Evolutionary conservation across 192 early-diverging fungal genomes (phyloP), one percentile per base, ranked within the genome.

Genomic region (Dissophora ornata): DNA sequence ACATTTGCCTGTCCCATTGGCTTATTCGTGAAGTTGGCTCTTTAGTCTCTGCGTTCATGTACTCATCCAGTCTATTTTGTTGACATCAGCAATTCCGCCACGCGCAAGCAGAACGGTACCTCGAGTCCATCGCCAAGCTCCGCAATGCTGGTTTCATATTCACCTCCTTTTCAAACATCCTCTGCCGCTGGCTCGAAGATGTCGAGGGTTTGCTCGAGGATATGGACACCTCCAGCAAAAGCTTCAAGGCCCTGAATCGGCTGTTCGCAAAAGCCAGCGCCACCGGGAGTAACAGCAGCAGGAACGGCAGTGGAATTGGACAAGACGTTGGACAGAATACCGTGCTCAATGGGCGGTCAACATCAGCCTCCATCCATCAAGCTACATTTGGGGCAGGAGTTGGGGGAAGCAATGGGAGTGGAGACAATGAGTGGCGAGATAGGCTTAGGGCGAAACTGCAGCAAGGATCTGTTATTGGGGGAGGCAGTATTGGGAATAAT

Each of bases 131-230:
- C n/a, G 64, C 78, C 7, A 87, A 84, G 59, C 59, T 85, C 8
- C 80, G 77, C 11, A 59, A 67, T n/a, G 46, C 65, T 10, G 86
- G 82, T 2, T 57, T 85, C 12, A 46, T 83, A 12, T 85, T 87
- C 38, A 61, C 66, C 19, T 55, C 57, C 0, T 80, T 83, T 25
- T 68, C 85, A 22, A 40, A 48, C 16, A 59, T 87, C 12, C 56
- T 87, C 10, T 65, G 75, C 32, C 62, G 41, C 12, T 87, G 86
- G 86, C 59, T 87, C 16, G 71, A 80, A 42, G 54, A 80, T 1
- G 69, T 81, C 8, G 60, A 80, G 34, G 52, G 42, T 8, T 49
- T 70, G 36, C 67, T 82, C 25, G 65, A 63, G 1, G 70, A 59
- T 25, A 41, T 62, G 59, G 59, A 77, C 26, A 13, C 48, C 13